These are phyloP conservation scores for Sporothrix humicola DNA, from an alignment of 2,329 filamentous ascomycete genomes.

Conservation along the genomic window DNA sequence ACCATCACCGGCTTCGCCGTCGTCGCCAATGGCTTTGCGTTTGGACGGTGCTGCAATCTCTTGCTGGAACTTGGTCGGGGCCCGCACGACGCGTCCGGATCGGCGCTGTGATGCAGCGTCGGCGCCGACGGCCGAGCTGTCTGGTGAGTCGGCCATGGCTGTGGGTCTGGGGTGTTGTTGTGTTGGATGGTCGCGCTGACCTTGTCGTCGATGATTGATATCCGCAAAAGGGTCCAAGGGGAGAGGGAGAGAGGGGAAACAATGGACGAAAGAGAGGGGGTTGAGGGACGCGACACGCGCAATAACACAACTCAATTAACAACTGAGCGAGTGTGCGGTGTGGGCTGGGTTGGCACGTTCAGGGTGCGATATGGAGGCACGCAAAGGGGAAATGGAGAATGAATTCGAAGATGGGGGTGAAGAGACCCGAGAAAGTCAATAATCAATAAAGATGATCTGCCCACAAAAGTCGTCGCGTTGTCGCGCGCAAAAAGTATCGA, in stretches of 20 bases:
- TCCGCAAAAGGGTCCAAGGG: neutral
- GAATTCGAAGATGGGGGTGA: conserved; percentile 1
- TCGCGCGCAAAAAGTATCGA: conserved; percentile 8
- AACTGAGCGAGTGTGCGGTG: neutral
- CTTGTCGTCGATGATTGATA: neutral
- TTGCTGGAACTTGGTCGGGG: conserved; percentile 64
- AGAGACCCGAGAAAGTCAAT: neutral
- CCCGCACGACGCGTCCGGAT: conserved; percentile 70
- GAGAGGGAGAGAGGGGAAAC: neutral
- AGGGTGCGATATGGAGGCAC: conserved; percentile 1
- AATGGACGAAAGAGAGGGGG: neutral
- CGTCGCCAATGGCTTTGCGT: conserved; percentile 56
- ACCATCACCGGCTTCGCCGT: conserved; percentile 50
- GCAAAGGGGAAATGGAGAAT: neutral
- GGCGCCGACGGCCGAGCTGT: conserved; percentile 31
- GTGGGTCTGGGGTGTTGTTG: neutral
- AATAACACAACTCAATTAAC: conserved; percentile 22
- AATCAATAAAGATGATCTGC: conserved; percentile 20
- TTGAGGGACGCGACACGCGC: conserved; percentile 14
- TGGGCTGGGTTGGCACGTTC: neutral
- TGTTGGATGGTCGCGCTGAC: neutral
- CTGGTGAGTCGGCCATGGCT: conserved; percentile 30
- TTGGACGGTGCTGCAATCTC: conserved; percentile 58
- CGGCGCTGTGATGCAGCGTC: conserved; percentile 58
- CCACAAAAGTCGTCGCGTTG: conserved; percentile 7